Evolutionary conservation across 1,284 basidiomycete species (phyloP).

Genomic region (Sporisorium sorghi): DNA sequence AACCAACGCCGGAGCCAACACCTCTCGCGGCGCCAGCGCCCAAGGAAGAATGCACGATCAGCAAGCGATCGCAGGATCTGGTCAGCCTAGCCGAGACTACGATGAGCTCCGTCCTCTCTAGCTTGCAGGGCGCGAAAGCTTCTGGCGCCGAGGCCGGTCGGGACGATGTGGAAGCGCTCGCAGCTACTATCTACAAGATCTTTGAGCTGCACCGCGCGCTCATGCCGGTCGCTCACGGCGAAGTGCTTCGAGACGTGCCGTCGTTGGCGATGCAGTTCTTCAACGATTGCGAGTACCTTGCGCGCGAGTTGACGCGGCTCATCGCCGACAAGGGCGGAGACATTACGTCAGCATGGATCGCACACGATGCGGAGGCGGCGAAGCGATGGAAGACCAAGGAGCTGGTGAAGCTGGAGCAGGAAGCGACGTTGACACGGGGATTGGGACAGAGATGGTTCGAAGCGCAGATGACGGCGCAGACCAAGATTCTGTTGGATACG

Average conservation of each 20-base stretch:
- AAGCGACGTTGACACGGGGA: conserved; percentile 43
- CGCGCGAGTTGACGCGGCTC: conserved; percentile 65
- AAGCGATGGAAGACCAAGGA: conserved; percentile 25
- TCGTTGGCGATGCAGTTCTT: conserved; percentile 81
- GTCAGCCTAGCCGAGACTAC: conserved; percentile 34
- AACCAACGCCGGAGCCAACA: neutral
- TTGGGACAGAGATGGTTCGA: conserved; percentile 56
- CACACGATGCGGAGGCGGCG: conserved; percentile 22
- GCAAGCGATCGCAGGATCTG: conserved; percentile 45
- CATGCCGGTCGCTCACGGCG: conserved; percentile 78
- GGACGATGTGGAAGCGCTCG: conserved; percentile 29
- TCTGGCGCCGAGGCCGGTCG: neutral
- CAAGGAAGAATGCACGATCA: conserved; percentile 50
- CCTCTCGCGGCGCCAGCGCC: neutral
- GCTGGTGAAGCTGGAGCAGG: conserved; percentile 35
- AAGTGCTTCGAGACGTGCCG: conserved; percentile 74
- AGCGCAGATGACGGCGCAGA: conserved; percentile 70
- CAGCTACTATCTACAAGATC: conserved; percentile 71
- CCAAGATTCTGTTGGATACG: conserved; percentile 71
- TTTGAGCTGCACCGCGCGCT: conserved; percentile 85
- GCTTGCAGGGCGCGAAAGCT: conserved; percentile 4
- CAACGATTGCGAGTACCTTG: conserved; percentile 85
- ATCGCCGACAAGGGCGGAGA: conserved; percentile 65
- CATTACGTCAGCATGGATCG: conserved; percentile 15
- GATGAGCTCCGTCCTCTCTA: conserved; percentile 25